Conservation (phyloP, 2,329 filamentous ascomycete species). For the Lasiodiplodia gonubiensis region DNA sequence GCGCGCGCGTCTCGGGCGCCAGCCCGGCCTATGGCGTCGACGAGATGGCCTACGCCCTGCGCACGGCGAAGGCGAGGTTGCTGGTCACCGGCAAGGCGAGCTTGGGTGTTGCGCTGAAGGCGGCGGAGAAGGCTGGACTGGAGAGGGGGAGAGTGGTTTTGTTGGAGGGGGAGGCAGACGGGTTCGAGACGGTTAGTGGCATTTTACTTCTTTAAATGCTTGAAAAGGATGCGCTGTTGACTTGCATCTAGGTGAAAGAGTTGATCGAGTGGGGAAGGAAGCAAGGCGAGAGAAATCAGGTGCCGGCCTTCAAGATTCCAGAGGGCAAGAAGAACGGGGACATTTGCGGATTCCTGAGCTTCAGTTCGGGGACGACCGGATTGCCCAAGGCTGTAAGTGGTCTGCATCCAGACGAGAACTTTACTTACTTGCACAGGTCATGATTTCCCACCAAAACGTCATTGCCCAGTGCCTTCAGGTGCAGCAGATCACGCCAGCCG, state of each 20-base stretch:
- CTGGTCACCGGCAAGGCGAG: constrained; percentile 62
- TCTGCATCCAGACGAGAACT: too few relatives aligned
- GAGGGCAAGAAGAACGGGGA: constrained; percentile 62
- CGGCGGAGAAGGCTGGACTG: constrained; percentile 61
- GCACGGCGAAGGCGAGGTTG: constrained; percentile 62
- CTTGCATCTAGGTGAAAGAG: constrained; percentile 45
- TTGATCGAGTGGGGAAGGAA: constrained; percentile 51
- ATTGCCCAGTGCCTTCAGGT: constrained; percentile 68
- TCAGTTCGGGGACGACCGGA: constrained; percentile 58
- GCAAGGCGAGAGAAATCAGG: constrained; percentile 53
- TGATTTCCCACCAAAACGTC: constrained; percentile 61
- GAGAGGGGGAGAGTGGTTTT: constrained; percentile 60
- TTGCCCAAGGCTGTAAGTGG: constrained; percentile 54
- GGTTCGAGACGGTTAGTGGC: constrained; percentile 50
- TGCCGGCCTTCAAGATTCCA: constrained; percentile 56
- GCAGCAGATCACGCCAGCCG: constrained; percentile 56
- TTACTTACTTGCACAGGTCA: constrained; percentile 45
- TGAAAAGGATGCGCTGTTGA: neutral
- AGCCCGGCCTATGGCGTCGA: constrained; percentile 70
- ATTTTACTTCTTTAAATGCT: too few relatives aligned
- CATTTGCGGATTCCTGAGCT: constrained; percentile 60
- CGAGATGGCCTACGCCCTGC: constrained; percentile 70
- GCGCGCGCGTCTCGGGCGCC: constrained; percentile 65
- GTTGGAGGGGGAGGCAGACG: constrained; percentile 60
- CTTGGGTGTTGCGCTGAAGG: constrained; percentile 60